Base-by-base conservation (phyloP, 176 grass and related monocot genomes). In the Carex kokanica region DNA sequence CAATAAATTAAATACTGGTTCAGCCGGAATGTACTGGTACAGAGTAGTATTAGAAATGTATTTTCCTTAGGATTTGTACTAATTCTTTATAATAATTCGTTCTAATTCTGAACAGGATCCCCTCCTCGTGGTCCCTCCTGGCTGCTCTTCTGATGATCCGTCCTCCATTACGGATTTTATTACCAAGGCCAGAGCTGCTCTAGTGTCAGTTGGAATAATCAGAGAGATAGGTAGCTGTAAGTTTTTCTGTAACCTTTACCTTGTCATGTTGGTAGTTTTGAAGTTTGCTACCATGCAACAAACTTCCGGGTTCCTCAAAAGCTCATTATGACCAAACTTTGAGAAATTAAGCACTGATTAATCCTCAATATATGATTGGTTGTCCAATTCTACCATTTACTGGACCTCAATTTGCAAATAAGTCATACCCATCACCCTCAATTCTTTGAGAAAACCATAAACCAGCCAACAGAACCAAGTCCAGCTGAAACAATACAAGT, bases 131-230 rank as follows among this genome's bases (percentile, higher is more conserved):
- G 80, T 89, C 79, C 96, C 96, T 91, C 93, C 93, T 21, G 93
- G 91, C 18, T 99, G 96, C 93, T 92, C 92, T 11, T 82, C 88
- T 89, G 91, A 93, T n/a, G 78, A 93, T 74, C 69, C 84, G 79
- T 78, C 45, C 55, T 90, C 84, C 79, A 89, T 88, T 71, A 69
- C 85, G 60, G 86, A 89, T 81, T 99, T 99, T 80, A 91, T 95
- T 32, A 67, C 78, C 78, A 88, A 90, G 85, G 93, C 93, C 62
- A 99, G 87, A 88, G 60, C 78, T 91, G 96, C 96, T 87, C 84
- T 99, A 71, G 70, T 95, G 72, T 95, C 96, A 58, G 96, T 95
- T 88, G 96, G 93, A 89, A 99, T 99, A 72, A 86, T 99, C 83
- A 91, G 93, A 85, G 96, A 99, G 55, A 92, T 89, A 64, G 41